Evolutionary conservation across 352 stramenopile genomes (phyloP).

Genomic region (Globisporangium heterothallicum): DNA sequence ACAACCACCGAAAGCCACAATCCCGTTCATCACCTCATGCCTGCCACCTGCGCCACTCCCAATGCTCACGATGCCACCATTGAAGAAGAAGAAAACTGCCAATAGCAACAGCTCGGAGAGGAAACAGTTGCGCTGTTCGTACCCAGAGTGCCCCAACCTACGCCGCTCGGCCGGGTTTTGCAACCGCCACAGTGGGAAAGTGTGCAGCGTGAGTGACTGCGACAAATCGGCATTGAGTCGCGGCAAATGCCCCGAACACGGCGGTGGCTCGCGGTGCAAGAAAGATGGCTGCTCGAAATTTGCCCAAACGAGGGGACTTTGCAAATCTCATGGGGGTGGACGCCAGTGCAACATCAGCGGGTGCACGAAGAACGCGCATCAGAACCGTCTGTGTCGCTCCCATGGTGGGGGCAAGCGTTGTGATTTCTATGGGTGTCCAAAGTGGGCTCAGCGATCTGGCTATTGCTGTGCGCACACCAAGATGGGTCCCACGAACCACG

Average conservation of each 20-base stretch:
- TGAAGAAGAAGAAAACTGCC: slow-evolving; percentile 62
- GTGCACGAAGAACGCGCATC: slow-evolving; percentile 82
- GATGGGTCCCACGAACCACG: slow-evolving; percentile 19
- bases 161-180: slow-evolving; percentile 72
- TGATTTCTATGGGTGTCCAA: slow-evolving; percentile 68
- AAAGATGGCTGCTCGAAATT: slow-evolving; percentile 83
- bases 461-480: slow-evolving; percentile 85
- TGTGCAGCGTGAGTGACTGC: slow-evolving; percentile 63
- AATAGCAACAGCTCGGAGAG: slow-evolving; percentile 21
- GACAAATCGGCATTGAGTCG: slow-evolving; percentile 74
- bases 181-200: slow-evolving; percentile 78
- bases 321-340: slow-evolving; percentile 80
- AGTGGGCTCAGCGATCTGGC: slow-evolving; percentile 80
- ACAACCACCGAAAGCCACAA: slow-evolving; percentile 14
- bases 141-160: slow-evolving; percentile 71
- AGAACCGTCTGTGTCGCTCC: slow-evolving; percentile 76
- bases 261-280: slow-evolving; percentile 80
- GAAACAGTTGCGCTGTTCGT: slow-evolving; percentile 73
- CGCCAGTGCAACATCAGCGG: slow-evolving; percentile 67
- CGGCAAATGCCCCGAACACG: slow-evolving; percentile 81
- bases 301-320: slow-evolving; percentile 73
- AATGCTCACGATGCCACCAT: slow-evolving; percentile 66
- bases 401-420: slow-evolving; percentile 82
- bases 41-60: slow-evolving; percentile 49
- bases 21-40: slow-evolving; percentile 43